Percentiles rank a stretch among this genome's conserved stretches.
Conservation (phyloP, 164 flowering plant genomes). For the Warburgia ugandensis region DNA sequence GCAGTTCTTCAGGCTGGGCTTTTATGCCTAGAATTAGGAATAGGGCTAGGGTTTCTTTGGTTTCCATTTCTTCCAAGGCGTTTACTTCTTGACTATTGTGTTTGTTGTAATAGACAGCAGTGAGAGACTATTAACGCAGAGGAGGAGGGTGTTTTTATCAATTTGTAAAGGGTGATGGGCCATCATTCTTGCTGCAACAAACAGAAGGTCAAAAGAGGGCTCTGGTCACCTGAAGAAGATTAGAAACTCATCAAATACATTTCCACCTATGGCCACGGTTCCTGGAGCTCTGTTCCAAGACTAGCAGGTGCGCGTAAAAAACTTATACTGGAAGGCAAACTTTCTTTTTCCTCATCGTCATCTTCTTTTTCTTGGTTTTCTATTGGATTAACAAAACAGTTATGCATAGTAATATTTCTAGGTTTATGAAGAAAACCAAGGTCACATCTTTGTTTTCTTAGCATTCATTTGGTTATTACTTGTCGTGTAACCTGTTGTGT, state of each 20-base stretch:
- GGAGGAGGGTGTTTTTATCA: neutral
- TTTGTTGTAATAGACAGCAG: neutral
- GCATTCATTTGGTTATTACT: neutral
- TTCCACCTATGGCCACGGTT: conserved; percentile 73
- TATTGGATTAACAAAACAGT: neutral
- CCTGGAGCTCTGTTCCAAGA: conserved; percentile 84
- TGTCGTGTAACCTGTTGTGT: too few relatives aligned
- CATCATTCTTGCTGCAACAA: conserved; percentile 88
- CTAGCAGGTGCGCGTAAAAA: conserved; percentile 50
- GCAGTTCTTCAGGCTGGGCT: neutral
- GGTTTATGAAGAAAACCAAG: neutral
- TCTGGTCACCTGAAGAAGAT: conserved; percentile 95
- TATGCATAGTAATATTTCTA: neutral
- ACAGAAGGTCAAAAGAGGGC: conserved; percentile 77
- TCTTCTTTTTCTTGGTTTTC: neutral
- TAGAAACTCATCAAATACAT: conserved; percentile 80
- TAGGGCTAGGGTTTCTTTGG: neutral
- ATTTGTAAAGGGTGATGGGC: conserved; percentile 40
- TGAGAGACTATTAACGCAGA: neutral
- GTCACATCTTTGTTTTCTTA: neutral
- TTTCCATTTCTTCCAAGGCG: neutral
- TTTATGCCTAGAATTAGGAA: neutral
- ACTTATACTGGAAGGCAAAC: neutral
- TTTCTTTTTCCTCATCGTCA: neutral
- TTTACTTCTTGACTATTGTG: neutral